phyloP scores from a whole-genome alignment of 1,139 yeast species.

The Yamadazyma epiphylla region DNA sequence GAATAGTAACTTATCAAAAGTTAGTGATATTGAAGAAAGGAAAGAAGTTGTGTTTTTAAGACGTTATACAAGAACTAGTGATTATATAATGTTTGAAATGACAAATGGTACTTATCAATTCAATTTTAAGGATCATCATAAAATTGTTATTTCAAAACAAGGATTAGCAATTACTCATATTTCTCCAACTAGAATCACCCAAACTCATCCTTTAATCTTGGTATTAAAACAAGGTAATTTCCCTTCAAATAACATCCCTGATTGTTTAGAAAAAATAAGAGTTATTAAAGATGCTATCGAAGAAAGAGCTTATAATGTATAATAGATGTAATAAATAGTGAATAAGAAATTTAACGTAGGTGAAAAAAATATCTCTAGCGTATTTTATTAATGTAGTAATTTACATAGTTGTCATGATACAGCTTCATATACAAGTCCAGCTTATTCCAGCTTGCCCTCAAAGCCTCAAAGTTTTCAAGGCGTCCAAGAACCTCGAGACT shows the following conservation, averaged over 20 bases:
- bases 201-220: conserved; percentile 62
- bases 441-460: too few relatives aligned
- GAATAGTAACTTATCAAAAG: conserved; percentile 77
- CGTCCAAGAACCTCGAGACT: too few relatives aligned
- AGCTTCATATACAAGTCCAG: too few relatives aligned
- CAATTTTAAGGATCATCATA: conserved; percentile 93
- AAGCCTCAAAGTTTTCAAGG: too few relatives aligned
- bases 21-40: conserved; percentile 55
- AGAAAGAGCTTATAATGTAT: conserved; percentile 30
- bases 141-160: conserved; percentile 70
- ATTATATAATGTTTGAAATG: conserved; percentile 87
- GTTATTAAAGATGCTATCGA: conserved; percentile 40
- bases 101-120: conserved; percentile 92
- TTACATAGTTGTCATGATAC: background rate
- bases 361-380: too few relatives aligned
- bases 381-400: background rate
- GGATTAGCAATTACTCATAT: conserved; percentile 80
- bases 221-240: conserved; percentile 62
- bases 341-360: too few relatives aligned
- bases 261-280: conserved; percentile 43
- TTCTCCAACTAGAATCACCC: conserved; percentile 71
- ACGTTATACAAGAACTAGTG: conserved; percentile 74
- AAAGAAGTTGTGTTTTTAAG: conserved; percentile 72
- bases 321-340: conserved; percentile 7
- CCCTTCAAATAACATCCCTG: conserved; percentile 49